A percentile compares a stretch with the other conserved stretches of the same genome.
phyloP scores from a whole-genome alignment of 2,329 filamentous ascomycete species.

The Neonectria punicea region DNA sequence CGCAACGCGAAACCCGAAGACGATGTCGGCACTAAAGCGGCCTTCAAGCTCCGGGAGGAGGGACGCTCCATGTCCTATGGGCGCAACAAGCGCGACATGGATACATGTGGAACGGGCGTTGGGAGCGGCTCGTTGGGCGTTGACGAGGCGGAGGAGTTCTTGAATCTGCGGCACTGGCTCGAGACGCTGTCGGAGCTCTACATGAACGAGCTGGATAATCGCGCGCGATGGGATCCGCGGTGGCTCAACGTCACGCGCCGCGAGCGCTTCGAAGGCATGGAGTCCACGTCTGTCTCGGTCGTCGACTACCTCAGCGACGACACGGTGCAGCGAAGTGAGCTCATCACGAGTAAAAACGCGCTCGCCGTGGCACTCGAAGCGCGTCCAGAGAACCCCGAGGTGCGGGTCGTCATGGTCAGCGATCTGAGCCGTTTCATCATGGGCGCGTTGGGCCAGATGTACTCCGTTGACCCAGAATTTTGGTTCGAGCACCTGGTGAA shows the following conservation, averaged over 20 bases:
- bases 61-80: slow-evolving; percentile 24
- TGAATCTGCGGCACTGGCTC: slow-evolving; percentile 42
- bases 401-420: slow-evolving; percentile 41
- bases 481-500: slow-evolving; percentile 45
- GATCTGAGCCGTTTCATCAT: slow-evolving; percentile 47
- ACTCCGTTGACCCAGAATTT: slow-evolving; percentile 43
- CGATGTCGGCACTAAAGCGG: background rate
- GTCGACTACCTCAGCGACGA: slow-evolving; percentile 38
- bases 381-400: slow-evolving; percentile 25
- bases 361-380: slow-evolving; percentile 30
- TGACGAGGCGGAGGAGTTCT: slow-evolving; percentile 36
- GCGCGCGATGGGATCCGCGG: slow-evolving; percentile 40
- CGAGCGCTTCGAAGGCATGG: slow-evolving; percentile 37
- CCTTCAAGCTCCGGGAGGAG: background rate
- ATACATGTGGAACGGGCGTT: slow-evolving; percentile 14
- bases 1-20: slow-evolving; percentile 12
- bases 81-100: slow-evolving; percentile 31
- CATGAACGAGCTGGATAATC: slow-evolving; percentile 44
- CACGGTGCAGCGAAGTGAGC: slow-evolving; percentile 8
- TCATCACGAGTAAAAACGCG: slow-evolving; percentile 19
- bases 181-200: slow-evolving; percentile 45
- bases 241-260: slow-evolving; percentile 41
- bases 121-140: background rate
- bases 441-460: slow-evolving; percentile 43
- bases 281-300: slow-evolving; percentile 30